phyloP scores from a whole-genome alignment of 768 basidiomycete genomes.

The Galerina marginata region DNA sequence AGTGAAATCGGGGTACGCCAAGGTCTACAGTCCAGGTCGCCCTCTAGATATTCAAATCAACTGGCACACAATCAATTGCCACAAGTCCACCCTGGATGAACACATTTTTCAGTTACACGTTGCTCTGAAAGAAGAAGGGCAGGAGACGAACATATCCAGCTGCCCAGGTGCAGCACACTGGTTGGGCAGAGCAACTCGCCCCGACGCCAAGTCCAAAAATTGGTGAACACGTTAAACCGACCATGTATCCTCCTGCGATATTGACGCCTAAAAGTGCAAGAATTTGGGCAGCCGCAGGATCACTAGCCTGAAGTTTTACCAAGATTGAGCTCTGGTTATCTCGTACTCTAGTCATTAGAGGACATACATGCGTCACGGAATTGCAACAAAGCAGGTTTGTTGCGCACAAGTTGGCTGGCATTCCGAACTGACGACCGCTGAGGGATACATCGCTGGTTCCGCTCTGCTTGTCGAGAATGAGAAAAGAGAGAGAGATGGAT shows the following conservation, averaged over 20 bases:
- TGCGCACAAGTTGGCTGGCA: background rate
- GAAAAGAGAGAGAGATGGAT: too few relatives aligned
- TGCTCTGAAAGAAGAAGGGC: too few relatives aligned
- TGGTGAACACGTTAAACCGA: slow-evolving; percentile 8
- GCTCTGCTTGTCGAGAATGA: background rate
- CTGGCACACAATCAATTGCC: background rate
- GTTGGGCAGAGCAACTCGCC: slow-evolving; percentile 1
- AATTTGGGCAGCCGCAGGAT: background rate
- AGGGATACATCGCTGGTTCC: too few relatives aligned
- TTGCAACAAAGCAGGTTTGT: background rate
- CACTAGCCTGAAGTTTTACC: background rate
- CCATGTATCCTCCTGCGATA: background rate
- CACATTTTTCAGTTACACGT: background rate
- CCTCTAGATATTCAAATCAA: background rate
- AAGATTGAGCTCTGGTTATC: too few relatives aligned
- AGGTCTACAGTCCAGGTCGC: background rate
- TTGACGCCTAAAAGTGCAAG: slow-evolving; percentile 8
- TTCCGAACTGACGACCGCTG: background rate
- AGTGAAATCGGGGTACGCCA: background rate
- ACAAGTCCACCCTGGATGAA: background rate
- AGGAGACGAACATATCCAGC: slow-evolving; percentile 2
- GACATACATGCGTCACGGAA: too few relatives aligned
- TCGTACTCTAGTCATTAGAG: too few relatives aligned
- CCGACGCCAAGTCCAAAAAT: slow-evolving; percentile 2
- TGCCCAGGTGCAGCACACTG: slow-evolving; percentile 13